A percentile compares a stretch with the other conserved stretches of the same genome.
phyloP scores from a whole-genome alignment of 2,329 filamentous ascomycete genomes.

The Amesomyces nigricolor region DNA sequence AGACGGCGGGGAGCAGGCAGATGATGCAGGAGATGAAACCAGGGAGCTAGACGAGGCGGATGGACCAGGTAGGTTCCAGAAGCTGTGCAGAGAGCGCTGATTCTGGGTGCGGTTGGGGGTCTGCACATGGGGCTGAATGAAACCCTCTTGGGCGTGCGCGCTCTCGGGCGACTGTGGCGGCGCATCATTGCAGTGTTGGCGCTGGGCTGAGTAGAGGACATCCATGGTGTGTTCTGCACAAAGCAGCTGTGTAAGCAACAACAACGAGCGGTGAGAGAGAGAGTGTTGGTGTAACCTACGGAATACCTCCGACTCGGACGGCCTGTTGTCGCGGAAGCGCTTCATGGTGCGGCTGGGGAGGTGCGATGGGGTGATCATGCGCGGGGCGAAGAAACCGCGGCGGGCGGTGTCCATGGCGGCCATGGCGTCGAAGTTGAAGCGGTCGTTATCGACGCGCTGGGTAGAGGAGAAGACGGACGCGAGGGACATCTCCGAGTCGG shows the following conservation, averaged over 20 bases:
- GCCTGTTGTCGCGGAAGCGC: slow-evolving; percentile 53
- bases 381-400: slow-evolving; percentile 31
- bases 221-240: slow-evolving; percentile 50
- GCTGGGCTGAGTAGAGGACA: slow-evolving; percentile 54
- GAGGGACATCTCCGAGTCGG: slow-evolving; percentile 49
- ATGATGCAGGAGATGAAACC: slow-evolving; percentile 25
- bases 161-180: slow-evolving; percentile 19
- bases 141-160: slow-evolving; percentile 13
- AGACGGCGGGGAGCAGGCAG: slow-evolving; percentile 13
- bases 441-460: slow-evolving; percentile 26
- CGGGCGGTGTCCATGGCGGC: slow-evolving; percentile 32
- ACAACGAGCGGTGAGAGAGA: not conserved
- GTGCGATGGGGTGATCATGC: slow-evolving; percentile 36
- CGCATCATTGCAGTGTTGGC: slow-evolving; percentile 24
- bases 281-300: slow-evolving; percentile 38
- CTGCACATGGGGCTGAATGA: slow-evolving; percentile 16
- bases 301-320: slow-evolving; percentile 50
- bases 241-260: slow-evolving; percentile 19
- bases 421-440: slow-evolving; percentile 31
- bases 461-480: slow-evolving; percentile 42
- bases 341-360: slow-evolving; percentile 56
- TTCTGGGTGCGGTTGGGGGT: slow-evolving; percentile 6
- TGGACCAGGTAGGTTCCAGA: slow-evolving; percentile 48
- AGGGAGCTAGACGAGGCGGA: slow-evolving; percentile 31
- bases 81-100: slow-evolving; percentile 54